Percentiles rank a stretch among this genome's conserved stretches.
Conservation (phyloP, 495 filamentous ascomycete genomes). For the Sporormia fimetaria region DNA sequence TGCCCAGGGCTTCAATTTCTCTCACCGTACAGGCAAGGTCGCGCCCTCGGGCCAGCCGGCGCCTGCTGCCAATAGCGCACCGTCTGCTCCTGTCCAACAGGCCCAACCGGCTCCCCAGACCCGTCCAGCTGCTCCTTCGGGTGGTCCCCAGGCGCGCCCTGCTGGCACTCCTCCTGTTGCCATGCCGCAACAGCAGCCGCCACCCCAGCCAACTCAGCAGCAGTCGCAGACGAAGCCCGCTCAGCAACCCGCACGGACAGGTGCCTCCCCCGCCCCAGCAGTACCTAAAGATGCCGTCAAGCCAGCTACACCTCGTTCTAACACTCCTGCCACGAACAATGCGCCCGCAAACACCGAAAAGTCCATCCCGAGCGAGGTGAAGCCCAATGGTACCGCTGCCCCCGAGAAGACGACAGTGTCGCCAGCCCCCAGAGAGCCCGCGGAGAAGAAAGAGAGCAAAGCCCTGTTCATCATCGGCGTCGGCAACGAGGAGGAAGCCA, state of each 20-base stretch:
- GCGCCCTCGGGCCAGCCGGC: conserved; percentile 24
- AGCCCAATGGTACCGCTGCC: conserved; percentile 33
- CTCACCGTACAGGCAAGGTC: conserved; percentile 64
- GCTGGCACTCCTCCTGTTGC: too few species aligned
- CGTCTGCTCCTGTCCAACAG: conserved; percentile 27
- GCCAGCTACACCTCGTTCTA: conserved; percentile 43
- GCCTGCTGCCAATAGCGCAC: conserved; percentile 25
- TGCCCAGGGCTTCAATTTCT: conserved; percentile 98
- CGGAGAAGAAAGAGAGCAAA: conserved; percentile 44
- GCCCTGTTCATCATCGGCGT: conserved; percentile 78
- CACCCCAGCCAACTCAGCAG: conserved; percentile 33
- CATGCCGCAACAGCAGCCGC: conserved; percentile 31
- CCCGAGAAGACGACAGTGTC: conserved; percentile 22
- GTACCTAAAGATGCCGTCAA: conserved; percentile 38
- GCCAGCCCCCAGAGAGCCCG: conserved; percentile 19
- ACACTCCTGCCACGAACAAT: conserved; percentile 28
- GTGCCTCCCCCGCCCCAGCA: conserved; percentile 41
- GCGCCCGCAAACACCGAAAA: conserved; percentile 32
- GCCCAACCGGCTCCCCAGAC: conserved; percentile 27
- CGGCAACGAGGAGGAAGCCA: conserved; percentile 62
- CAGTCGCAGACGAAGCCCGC: conserved; percentile 43
- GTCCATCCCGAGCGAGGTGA: conserved; percentile 28
- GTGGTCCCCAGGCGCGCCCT: too few species aligned
- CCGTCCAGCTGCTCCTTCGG: too few species aligned
- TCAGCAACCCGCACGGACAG: conserved; percentile 34